Evolutionary conservation across 1,284 basidiomycete species (phyloP).

Genomic region (Pseudozyma sp.): DNA sequence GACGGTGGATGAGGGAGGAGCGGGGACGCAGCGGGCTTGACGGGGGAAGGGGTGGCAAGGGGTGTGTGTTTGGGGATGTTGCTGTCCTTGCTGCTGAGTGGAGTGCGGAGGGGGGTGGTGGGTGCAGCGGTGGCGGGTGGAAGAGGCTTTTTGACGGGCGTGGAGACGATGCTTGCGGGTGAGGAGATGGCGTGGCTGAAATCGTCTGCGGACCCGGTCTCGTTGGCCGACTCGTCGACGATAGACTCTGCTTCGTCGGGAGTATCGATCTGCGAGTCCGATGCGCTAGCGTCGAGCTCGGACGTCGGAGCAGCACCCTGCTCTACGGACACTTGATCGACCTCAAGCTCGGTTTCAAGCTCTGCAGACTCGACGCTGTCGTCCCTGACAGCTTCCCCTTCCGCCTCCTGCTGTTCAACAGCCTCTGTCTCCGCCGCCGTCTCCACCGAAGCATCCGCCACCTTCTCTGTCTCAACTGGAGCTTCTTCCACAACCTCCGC

Average conservation of each 20-base stretch:
- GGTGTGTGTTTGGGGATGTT: slow-evolving; percentile 22
- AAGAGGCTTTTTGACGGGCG: neutral
- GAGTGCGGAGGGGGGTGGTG: slow-evolving; percentile 16
- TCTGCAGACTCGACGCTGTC: too few relatives aligned
- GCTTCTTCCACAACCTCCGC: neutral
- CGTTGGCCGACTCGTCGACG: neutral
- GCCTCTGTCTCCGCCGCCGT: neutral
- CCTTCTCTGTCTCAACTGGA: neutral
- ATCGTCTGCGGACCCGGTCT: neutral
- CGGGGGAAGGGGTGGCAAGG: neutral
- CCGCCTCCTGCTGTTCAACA: neutral
- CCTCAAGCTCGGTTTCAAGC: neutral
- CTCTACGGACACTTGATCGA: neutral
- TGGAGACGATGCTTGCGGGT: neutral
- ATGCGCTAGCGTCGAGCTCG: neutral
- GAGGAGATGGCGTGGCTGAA: neutral
- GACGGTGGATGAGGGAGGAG: too few relatives aligned
- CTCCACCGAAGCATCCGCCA: neutral
- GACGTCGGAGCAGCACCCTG: neutral
- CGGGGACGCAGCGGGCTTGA: too few relatives aligned
- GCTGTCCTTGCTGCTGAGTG: slow-evolving; percentile 20
- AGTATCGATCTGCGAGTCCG: neutral
- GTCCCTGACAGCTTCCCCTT: too few relatives aligned
- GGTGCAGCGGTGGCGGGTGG: neutral
- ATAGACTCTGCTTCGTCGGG: neutral